Evolutionary conservation across 257 asterid genomes (phyloP).

Genomic region (Ilex asprella): DNA sequence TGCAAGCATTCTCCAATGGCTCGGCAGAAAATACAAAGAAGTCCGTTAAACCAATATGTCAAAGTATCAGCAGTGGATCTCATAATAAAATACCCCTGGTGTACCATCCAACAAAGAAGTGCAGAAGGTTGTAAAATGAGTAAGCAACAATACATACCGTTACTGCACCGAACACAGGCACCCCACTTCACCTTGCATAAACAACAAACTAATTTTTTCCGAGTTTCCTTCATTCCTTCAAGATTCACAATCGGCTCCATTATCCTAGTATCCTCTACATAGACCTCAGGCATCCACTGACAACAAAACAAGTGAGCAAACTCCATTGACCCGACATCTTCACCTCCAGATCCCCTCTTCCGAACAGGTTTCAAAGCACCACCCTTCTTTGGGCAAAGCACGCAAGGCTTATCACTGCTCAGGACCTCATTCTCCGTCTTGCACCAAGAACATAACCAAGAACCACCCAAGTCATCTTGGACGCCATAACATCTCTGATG

Average conservation of each 20-base stretch:
- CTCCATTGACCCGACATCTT: conserved; percentile 30
- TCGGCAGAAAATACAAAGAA: too few relatives aligned
- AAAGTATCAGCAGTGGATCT: too few relatives aligned
- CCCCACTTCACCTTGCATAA: conserved; percentile 95
- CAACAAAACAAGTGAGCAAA: conserved; percentile 92
- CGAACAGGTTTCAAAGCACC: conserved; percentile 88
- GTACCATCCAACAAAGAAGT: conserved; percentile 32
- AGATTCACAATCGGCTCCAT: conserved; percentile 86
- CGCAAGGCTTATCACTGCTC: conserved; percentile 45
- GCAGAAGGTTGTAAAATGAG: conserved; percentile 33
- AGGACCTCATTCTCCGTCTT: conserved; percentile 37
- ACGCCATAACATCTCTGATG: conserved; percentile 98
- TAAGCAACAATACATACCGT: conserved; percentile 74
- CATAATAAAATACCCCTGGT: conserved; percentile 14
- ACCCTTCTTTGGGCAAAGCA: conserved; percentile 78
- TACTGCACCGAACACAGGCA: conserved; percentile 95
- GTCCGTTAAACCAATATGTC: too few relatives aligned
- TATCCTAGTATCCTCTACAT: conserved; percentile 64
- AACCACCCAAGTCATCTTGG: conserved; percentile 62
- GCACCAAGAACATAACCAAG: conserved; percentile 95
- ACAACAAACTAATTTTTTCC: conserved; percentile 67
- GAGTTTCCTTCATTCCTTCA: conserved; percentile 62
- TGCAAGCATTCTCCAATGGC: too few relatives aligned
- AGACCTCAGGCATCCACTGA: conserved; percentile 94
- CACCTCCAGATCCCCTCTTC: conserved; percentile 28